Evolutionary conservation across 345 rosid species (phyloP), one percentile per base, ranked within the genome.

Genomic region (Durio zibethinus): DNA sequence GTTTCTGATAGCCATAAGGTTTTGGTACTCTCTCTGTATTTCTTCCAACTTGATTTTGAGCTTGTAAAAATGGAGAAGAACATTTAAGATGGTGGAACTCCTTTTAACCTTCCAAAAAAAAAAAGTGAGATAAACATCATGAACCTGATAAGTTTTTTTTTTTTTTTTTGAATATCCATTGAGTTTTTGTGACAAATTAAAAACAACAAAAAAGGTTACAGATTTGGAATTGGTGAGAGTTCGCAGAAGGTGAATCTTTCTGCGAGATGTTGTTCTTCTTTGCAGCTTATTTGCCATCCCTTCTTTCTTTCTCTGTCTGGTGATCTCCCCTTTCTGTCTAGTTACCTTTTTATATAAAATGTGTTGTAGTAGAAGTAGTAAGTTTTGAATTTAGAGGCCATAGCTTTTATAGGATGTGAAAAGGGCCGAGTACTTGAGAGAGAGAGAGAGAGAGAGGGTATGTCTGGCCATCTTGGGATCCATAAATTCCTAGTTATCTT

Each of bases 41-140:
- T 90, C 89, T 78, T 88, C 86, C 84, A 91, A 69, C 84, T 84
- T 80, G 76, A 87, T 87, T 82, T 85, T 89, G 77, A 92, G 91
- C 84, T 85, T 82, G 87, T 60, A 76, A 74, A 88, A 86, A 83
- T 84, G 82, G 27, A 84, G 82, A 73, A 90, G 78, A 80, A 87
- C 78, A 54, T 86, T 93, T 80, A 72, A 77, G 68, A 84, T 40
- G 45, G 77, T 52, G 70, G 86, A 85, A 27, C 79, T 85, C 82
- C 72, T 80, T 78, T 85, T 76, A 76, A 79, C 91, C 97, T 90
- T 81, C 65, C 59, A 76, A 52, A 67, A 23, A 80, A 31, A 68
- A 68, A 7, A 75, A 9, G 45, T 72, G n/a, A 45, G n/a, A n/a
- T n/a, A n/a, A 61, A 16, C 10, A 3, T 42, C 10, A 43, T 40